These are phyloP conservation scores for Cucurbita moschata DNA, from an alignment of 306 rosid genomes.

Conservation along the genomic window DNA sequence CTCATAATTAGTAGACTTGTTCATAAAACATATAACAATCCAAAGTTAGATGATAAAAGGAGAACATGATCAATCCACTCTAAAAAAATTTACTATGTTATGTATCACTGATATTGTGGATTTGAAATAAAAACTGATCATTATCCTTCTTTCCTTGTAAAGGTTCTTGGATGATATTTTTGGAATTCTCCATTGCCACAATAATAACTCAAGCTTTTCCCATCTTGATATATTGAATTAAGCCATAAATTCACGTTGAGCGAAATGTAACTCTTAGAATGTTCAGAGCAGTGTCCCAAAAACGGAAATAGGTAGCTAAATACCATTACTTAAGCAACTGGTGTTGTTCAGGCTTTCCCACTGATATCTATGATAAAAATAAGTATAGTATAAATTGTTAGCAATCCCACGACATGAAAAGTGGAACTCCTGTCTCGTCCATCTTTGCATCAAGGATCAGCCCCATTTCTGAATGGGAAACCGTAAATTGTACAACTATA, in stretches of 20 bases:
- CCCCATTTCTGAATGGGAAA: background rate
- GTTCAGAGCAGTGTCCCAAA: background rate
- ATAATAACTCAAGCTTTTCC: background rate
- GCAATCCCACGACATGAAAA: background rate
- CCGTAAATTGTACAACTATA: background rate
- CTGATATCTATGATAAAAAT: background rate
- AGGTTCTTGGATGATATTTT: background rate
- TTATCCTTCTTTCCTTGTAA: background rate
- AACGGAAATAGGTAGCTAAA: background rate
- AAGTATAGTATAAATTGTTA: background rate
- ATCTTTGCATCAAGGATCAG: background rate
- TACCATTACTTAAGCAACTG: background rate
- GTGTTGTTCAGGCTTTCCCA: background rate
- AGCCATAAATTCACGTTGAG: background rate
- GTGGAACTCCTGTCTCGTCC: background rate
- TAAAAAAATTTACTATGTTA: background rate
- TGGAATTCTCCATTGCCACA: background rate
- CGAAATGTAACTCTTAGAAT: background rate
- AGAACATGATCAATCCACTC: background rate
- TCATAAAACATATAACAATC: background rate
- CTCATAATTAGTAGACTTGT: background rate
- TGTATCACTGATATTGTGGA: background rate
- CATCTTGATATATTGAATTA: background rate
- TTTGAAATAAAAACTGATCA: background rate
- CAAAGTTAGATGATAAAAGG: background rate